These are phyloP conservation scores for Raphanus raphanistrum DNA, from an alignment of 345 rosid genomes.

Conservation along the genomic window DNA sequence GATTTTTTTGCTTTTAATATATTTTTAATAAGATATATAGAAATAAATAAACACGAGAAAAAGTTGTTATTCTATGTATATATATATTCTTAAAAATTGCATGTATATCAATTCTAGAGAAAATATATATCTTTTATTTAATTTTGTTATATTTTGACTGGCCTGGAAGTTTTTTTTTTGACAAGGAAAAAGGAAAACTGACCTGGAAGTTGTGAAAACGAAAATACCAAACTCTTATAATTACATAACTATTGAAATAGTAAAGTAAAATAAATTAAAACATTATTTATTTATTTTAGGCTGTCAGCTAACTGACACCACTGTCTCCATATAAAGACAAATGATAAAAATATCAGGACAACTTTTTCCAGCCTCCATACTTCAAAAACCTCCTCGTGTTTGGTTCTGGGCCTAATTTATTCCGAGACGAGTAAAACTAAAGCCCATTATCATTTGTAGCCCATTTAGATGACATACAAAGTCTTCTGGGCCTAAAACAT, in stretches of 20 bases:
- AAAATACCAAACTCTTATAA: no score
- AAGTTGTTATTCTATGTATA: no score
- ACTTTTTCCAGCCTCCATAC: constrained; percentile 11
- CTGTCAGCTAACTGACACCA: constrained; percentile 36
- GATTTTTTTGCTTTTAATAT: no score
- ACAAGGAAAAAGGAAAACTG: no score
- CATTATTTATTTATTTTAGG: constrained; percentile 5
- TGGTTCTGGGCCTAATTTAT: constrained; percentile 4
- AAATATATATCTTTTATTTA: no score
- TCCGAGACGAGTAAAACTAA: not conserved
- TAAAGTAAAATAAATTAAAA: not conserved
- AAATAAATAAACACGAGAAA: no score
- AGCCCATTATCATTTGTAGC: not conserved
- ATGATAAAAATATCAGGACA: constrained; percentile 21
- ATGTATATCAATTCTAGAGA: no score
- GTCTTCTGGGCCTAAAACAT: not conserved
- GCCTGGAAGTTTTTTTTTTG: no score
- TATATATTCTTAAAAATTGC: no score
- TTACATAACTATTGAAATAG: not conserved
- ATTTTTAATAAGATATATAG: no score
- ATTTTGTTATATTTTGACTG: not conserved
- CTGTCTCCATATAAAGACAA: constrained; percentile 31
- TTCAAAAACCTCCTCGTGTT: not conserved
- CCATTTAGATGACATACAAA: not conserved
- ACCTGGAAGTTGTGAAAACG: not conserved